Conservation (phyloP, 257 asterid genomes). For the Nicotiana sylvestris region DNA sequence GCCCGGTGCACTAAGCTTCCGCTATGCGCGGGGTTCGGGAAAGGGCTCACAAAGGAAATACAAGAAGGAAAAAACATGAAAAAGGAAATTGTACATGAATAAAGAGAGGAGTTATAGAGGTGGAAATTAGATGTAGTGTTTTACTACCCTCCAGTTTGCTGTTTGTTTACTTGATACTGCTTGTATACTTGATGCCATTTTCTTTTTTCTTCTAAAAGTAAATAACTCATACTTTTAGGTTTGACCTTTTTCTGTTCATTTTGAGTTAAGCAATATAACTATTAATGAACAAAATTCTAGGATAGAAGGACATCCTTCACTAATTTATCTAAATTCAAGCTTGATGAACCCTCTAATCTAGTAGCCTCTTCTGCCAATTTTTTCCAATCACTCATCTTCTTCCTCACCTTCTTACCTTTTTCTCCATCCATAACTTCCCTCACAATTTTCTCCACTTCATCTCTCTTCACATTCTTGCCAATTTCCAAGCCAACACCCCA, state of each 20-base stretch:
- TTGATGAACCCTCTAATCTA: slow-evolving; percentile 8
- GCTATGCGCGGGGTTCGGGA: no score
- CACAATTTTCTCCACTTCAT: slow-evolving; percentile 8
- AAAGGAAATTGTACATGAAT: neutral
- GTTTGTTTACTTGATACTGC: neutral
- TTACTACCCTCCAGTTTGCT: neutral
- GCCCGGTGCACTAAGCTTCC: no score
- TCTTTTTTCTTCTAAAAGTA: no score
- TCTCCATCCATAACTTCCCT: slow-evolving; percentile 19
- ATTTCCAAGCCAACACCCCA: slow-evolving; percentile 19
- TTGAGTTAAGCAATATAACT: no score
- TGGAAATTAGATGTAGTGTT: neutral
- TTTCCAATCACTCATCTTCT: slow-evolving; percentile 8
- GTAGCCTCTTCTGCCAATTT: slow-evolving; percentile 15
- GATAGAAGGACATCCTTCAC: slow-evolving; percentile 4
- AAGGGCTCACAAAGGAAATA: neutral
- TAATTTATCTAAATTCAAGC: slow-evolving; percentile 7
- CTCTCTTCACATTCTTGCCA: slow-evolving; percentile 10
- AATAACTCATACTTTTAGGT: no score
- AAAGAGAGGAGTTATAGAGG: neutral
- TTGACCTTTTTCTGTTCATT: no score
- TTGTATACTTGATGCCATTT: neutral
- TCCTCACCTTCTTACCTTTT: slow-evolving; percentile 16
- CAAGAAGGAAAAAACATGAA: neutral
- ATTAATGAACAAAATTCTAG: neutral